Base-by-base conservation (phyloP, 2,329 filamentous ascomycete species). In the Penicillium carneum region DNA sequence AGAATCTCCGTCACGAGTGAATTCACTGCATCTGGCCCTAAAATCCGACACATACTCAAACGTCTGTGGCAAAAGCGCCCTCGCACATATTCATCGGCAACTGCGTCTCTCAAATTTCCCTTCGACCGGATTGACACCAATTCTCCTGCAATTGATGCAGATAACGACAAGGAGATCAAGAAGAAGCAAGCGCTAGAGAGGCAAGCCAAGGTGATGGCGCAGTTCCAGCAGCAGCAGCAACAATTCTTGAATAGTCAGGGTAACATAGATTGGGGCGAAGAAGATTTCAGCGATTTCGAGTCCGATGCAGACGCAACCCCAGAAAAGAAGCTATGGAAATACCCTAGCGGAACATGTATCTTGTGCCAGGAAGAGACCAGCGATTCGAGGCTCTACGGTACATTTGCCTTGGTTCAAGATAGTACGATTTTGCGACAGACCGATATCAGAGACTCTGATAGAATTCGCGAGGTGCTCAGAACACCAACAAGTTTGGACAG, bases 211-310 rank as follows among this genome's bases (percentile, higher is more conserved):
- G 92, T 99, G 34, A 97, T 99, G 93, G 95, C 93, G 1, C 93
- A 97, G 73, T 97, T 99, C 79, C 95, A 98, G 75, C 90, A 97
- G 74, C 94, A 99, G 73, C 96, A 98, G 75, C 94, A 96, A 78
- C 95, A 88, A 71, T 99, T 99, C 79, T 82, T 99, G 80, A 90
- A 92, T 59, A 95, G 90, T 66, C 93, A 97, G 76, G 90, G 87
- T n/a, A 84, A 88, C 43, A 86, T 97, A 62, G 91, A 97, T 76
- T 97, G 92, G 90, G 93, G 91, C 14, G 90, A 95, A 62, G 86
- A 92, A 52, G 91, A 95, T 48, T 86, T 91, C 31, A 88, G 90
- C 56, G 87, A 91, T 53, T 64, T 80, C 12, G 85, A 87, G 41
- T 79, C 81, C 31, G 83, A 84, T 45, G 75, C 78, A 7, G 63